Conservation (phyloP, 768 basidiomycete genomes). For the Termitomyces sp. region DNA sequence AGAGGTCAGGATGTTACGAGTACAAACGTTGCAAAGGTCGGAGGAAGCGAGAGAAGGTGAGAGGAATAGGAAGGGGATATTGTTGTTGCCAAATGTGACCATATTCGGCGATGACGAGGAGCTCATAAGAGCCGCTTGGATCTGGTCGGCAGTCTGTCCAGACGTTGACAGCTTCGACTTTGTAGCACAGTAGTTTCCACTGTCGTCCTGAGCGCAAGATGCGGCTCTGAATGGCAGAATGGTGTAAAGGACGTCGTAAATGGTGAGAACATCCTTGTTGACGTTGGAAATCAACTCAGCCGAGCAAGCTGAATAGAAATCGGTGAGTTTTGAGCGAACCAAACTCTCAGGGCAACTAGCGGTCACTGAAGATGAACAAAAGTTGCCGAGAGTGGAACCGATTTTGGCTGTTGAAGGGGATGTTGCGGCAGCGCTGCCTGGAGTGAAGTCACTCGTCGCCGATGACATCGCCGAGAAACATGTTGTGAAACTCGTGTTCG, state of each 20-base stretch:
- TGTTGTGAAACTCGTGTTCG: conserved; percentile 45
- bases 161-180: conserved; percentile 33
- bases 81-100: conserved; percentile 49
- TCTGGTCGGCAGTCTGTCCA: conserved; percentile 20
- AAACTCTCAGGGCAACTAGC: conserved; percentile 51
- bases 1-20: conserved; percentile 65
- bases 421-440: conserved; percentile 39
- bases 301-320: conserved; percentile 70
- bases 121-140: conserved; percentile 28
- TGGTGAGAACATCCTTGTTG: conserved; percentile 46
- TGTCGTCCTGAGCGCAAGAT: conserved; percentile 74
- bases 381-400: conserved; percentile 41
- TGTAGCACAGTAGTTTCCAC: conserved; percentile 65
- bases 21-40: conserved; percentile 79
- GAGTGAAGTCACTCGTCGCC: conserved; percentile 53
- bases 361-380: conserved; percentile 51
- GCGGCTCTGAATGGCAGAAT: conserved; percentile 62
- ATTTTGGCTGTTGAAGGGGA: conserved; percentile 41
- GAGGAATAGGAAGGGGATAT: conserved; percentile 82
- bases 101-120: conserved; percentile 48
- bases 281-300: conserved; percentile 59
- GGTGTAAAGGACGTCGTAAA: conserved; percentile 82
- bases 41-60: conserved; percentile 41
- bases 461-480: conserved; percentile 65
- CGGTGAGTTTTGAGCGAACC: conserved; percentile 58